These are phyloP conservation scores for Clausena lansium DNA, from an alignment of 345 rosid species.

Conservation along the genomic window DNA sequence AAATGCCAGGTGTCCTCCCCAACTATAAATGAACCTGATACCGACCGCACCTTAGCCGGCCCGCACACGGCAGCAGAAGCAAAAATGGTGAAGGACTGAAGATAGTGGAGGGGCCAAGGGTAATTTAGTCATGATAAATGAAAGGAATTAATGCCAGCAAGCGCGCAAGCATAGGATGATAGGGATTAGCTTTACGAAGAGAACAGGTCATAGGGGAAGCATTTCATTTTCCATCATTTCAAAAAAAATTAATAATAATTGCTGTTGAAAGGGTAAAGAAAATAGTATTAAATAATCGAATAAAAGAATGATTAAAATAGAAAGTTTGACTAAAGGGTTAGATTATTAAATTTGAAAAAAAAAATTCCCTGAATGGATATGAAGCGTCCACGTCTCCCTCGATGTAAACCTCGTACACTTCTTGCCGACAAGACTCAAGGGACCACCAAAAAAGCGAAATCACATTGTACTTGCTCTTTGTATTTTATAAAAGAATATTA, in stretches of 20 bases:
- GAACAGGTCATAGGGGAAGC: neutral
- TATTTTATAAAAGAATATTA: too few species aligned
- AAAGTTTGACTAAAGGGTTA: slow-evolving; percentile 18
- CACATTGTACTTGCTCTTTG: slow-evolving; percentile 23
- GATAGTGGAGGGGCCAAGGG: slow-evolving; percentile 3
- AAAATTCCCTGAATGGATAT: slow-evolving; percentile 39
- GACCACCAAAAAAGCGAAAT: slow-evolving; percentile 25
- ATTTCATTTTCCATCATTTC: slow-evolving; percentile 14
- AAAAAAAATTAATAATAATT: slow-evolving; percentile 23
- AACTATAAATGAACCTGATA: neutral
- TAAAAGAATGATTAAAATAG: slow-evolving; percentile 1
- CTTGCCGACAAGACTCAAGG: slow-evolving; percentile 67
- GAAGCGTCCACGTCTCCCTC: slow-evolving; percentile 62
- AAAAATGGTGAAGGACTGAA: neutral
- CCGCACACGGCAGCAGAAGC: slow-evolving; percentile 2
- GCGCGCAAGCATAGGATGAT: too few species aligned
- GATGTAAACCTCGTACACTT: slow-evolving; percentile 74
- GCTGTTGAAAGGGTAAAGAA: slow-evolving; percentile 1
- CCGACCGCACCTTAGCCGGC: slow-evolving; percentile 18
- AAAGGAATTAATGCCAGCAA: neutral
- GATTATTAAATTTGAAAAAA: slow-evolving; percentile 6
- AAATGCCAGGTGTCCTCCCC: slow-evolving; percentile 14
- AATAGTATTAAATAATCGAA: neutral
- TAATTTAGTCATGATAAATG: slow-evolving; percentile 1
- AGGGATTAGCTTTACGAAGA: too few species aligned